Evolutionary conservation across 805 yeast genomes (phyloP), one percentile per base, ranked within the genome.

Genomic region (Pichia occidentalis): DNA sequence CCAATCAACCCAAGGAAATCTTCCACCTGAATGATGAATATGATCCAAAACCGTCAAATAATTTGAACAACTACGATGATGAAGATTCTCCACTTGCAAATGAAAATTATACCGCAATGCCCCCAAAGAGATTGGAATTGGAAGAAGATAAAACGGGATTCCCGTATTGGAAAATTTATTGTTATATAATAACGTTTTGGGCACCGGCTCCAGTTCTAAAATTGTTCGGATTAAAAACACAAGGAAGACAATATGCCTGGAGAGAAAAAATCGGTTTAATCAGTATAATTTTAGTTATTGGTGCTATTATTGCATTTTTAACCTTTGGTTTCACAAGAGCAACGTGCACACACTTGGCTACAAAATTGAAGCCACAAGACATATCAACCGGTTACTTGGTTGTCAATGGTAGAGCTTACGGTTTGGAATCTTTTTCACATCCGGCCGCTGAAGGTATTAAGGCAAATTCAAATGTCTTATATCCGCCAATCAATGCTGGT

Each of bases 211-310:
- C 87, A 0, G 45, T 86, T 24, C 61, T 87, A 51, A 64, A 64
- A 30, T 58, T 84, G 30, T 82, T 76, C 60, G 97, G 97, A 3
- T 71, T 90, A 71, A 71, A 73, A 24, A 77, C 82, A 16, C 75
- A 77, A 48, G 88, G 79, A 30, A 75, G 95, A 43, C 97, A 88
- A 56, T 76, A 77, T 67, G 97, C 97, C 0, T 92, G 98, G 98
- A 73, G 98, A 54, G 98, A 92, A 54, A 90, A 90, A 55, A 82
- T 88, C 38, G 97, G 86, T 2, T 68, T 92, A 30, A 67, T 90
- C 30, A 71, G 92, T 1, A 69, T 87, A 38, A 87, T 90, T 50
- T 46, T 81, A 14, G 71, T 72, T 48, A 63, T 84, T 32, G 97
- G 92, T 39, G 76, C 85, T 0, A 57, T 82, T 36, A 82, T 87